Conservation (phyloP, 768 basidiomycete genomes). For the Boletus tylopilopsis region DNA sequence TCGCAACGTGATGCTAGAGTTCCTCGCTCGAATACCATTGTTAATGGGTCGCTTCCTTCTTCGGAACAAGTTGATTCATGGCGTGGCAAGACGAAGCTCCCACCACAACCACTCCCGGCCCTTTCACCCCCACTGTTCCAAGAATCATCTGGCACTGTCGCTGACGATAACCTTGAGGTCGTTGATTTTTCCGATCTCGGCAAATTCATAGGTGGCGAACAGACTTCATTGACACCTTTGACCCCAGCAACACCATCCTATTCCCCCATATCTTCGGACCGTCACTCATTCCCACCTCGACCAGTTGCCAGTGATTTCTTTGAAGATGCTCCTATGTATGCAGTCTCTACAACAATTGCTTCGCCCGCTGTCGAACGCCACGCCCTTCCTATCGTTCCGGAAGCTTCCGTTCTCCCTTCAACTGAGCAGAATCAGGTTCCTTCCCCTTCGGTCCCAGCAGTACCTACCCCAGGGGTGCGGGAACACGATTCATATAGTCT, state of each 20-base stretch:
- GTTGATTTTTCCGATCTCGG: conserved; percentile 78
- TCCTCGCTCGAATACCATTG: conserved; percentile 2
- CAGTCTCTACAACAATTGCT: conserved; percentile 35
- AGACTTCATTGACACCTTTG: conserved; percentile 4
- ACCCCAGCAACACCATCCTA: conserved; percentile 17
- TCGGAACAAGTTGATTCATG: conserved; percentile 55
- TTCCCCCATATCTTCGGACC: conserved; percentile 16
- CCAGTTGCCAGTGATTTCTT: conserved; percentile 73
- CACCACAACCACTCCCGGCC: conserved; percentile 28
- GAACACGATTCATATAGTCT: conserved; percentile 18
- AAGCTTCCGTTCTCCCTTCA: conserved; percentile 7
- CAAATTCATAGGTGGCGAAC: conserved; percentile 53
- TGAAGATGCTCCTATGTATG: conserved; percentile 41
- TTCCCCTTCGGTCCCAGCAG: neutral
- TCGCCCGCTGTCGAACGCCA: conserved; percentile 18
- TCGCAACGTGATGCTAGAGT: conserved; percentile 15
- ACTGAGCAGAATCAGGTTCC: conserved; percentile 7
- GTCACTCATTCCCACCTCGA: conserved; percentile 35
- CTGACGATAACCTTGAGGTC: conserved; percentile 68
- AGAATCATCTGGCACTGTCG: conserved; percentile 37
- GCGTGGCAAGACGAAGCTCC: conserved; percentile 46
- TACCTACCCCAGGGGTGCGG: conserved; percentile 11
- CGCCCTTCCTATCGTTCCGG: conserved; percentile 14
- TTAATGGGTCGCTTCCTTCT: conserved; percentile 28
- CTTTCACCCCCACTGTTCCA: conserved; percentile 35